These are phyloP conservation scores for Dactylellina cionopaga DNA, from an alignment of 2,329 filamentous ascomycete species.

Conservation along the genomic window DNA sequence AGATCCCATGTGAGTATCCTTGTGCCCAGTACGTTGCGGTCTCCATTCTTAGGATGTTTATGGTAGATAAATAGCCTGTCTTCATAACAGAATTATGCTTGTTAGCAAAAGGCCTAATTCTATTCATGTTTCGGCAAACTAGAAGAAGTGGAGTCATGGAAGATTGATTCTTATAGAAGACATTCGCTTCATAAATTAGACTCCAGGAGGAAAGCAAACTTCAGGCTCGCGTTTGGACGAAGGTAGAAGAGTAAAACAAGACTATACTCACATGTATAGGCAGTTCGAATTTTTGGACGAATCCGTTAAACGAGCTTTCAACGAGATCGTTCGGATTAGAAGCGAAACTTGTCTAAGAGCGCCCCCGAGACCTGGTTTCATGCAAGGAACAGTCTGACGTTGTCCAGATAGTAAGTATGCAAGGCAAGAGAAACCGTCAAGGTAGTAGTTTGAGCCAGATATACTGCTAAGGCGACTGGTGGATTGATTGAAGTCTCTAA, in stretches of 20 bases:
- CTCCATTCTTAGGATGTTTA: conserved; percentile 28
- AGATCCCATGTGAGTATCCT: conserved; percentile 5
- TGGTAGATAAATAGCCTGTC: not conserved
- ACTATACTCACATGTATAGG: conserved; percentile 2
- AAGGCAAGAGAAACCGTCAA: not conserved
- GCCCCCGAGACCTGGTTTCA: conserved; percentile 1
- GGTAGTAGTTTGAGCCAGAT: not conserved
- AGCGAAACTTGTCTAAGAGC: conserved; percentile 4
- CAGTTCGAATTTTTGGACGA: too few species aligned
- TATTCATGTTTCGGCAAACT: too few species aligned
- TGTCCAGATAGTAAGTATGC: conserved; percentile 8
- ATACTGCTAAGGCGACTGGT: not conserved
- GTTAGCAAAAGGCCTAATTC: too few species aligned
- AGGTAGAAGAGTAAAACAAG: too few species aligned
- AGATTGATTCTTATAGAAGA: too few species aligned
- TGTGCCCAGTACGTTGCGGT: conserved; percentile 24
- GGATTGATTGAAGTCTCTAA: conserved; percentile 10
- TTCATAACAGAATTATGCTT: too few species aligned
- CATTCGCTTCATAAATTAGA: too few species aligned
- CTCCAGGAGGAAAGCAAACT: not conserved
- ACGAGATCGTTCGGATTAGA: too few species aligned
- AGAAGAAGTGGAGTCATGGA: too few species aligned
- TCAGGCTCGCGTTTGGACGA: too few species aligned
- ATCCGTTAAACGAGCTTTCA: conserved; percentile 8
- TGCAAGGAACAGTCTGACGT: conserved; percentile 4